Percentiles rank a stretch among this genome's conserved stretches.
These are phyloP conservation scores for Nicotiana paniculata DNA, from an alignment of 257 asterid species.

Conservation along the genomic window DNA sequence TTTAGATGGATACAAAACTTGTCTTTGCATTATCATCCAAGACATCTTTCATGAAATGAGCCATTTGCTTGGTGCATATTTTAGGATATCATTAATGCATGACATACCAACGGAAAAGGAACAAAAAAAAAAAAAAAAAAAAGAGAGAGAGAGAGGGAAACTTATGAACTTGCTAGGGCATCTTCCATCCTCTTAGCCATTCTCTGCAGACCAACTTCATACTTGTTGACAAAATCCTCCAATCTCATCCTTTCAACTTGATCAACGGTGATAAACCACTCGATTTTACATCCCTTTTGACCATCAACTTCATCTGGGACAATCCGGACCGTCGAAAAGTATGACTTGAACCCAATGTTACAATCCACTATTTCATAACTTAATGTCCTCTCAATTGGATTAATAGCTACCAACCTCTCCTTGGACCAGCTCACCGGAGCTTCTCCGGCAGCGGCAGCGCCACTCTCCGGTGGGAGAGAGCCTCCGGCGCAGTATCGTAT, in stretches of 20 bases:
- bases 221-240: constrained; percentile 48
- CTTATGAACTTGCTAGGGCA: background rate
- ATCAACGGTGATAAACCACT: constrained; percentile 58
- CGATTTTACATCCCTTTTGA: constrained; percentile 27
- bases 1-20: too few species aligned
- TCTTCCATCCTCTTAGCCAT: constrained; percentile 65
- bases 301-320: constrained; percentile 19
- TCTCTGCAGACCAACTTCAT: constrained; percentile 32
- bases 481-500: constrained; percentile 56
- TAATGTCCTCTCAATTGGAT: constrained; percentile 25
- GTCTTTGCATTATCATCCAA: too few species aligned
- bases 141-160: too few species aligned
- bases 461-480: constrained; percentile 25
- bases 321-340: constrained; percentile 44
- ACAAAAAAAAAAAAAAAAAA: too few species aligned
- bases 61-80: background rate
- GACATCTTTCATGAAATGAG: too few species aligned
- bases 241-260: constrained; percentile 52
- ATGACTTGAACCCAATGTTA: constrained; percentile 54
- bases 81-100: background rate
- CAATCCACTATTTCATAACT: constrained; percentile 59
- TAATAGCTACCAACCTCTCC: constrained; percentile 35
- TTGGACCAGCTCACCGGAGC: constrained; percentile 39
- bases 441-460: background rate
- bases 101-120: background rate